A percentile compares a stretch with the other conserved stretches of the same genome.
Evolutionary conservation across 2,329 filamentous ascomycete genomes (phyloP).

Genomic region (Raffaelea deltoideospora): DNA sequence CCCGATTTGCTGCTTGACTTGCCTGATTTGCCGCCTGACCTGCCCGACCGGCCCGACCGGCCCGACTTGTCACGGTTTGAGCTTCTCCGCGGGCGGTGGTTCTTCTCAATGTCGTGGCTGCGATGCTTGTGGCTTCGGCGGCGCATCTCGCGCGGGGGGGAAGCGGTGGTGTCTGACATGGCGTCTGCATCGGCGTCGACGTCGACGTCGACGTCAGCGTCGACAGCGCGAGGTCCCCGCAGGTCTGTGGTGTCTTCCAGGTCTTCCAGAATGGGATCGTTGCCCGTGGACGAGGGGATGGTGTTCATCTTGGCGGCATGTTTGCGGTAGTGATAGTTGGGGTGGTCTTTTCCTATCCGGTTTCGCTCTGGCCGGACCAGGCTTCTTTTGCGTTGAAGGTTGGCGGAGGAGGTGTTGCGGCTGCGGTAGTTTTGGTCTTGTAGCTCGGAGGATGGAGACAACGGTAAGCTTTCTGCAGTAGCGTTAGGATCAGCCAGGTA

Average conservation of each 20-base stretch:
- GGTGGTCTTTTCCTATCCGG: slow-evolving; percentile 71
- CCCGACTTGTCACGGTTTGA: background rate
- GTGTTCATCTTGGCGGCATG: slow-evolving; percentile 89
- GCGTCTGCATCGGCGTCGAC: slow-evolving; percentile 9
- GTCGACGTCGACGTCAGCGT: slow-evolving; percentile 9
- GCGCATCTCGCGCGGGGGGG: slow-evolving; percentile 14
- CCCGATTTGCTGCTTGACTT: slow-evolving; percentile 20
- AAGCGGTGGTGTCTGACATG: slow-evolving; percentile 20
- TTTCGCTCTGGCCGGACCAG: slow-evolving; percentile 80
- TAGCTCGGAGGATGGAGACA: slow-evolving; percentile 31
- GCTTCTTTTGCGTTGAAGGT: slow-evolving; percentile 60
- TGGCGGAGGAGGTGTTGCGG: slow-evolving; percentile 12
- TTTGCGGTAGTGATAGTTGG: slow-evolving; percentile 90
- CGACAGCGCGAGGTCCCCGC: slow-evolving; percentile 7
- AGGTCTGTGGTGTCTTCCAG: slow-evolving; percentile 48
- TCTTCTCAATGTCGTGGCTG: slow-evolving; percentile 22
- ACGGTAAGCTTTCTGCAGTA: slow-evolving; percentile 38
- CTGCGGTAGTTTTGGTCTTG: slow-evolving; percentile 3
- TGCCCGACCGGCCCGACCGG: slow-evolving; percentile 20
- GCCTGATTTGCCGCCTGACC: slow-evolving; percentile 16
- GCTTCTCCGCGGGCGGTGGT: slow-evolving; percentile 17
- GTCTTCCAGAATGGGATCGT: slow-evolving; percentile 76
- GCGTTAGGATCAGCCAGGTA: slow-evolving; percentile 33
- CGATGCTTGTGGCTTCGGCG: slow-evolving; percentile 17
- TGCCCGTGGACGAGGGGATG: slow-evolving; percentile 79